Evolutionary conservation across 805 yeast genomes (phyloP).

Genomic region (Brettanomyces nanus): DNA sequence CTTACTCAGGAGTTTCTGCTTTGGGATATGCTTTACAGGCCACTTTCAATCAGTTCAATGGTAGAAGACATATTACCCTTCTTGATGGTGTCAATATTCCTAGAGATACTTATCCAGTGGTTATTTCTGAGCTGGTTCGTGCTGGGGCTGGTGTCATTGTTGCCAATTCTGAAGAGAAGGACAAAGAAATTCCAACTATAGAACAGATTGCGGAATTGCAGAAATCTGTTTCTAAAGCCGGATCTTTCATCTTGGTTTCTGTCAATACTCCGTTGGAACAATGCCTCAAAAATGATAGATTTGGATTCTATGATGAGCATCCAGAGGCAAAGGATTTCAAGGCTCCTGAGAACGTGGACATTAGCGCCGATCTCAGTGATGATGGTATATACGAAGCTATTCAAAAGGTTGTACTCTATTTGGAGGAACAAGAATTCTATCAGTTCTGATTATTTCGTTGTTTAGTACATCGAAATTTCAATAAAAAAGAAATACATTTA

Average conservation of each 20-base stretch:
- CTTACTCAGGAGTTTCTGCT: conserved; percentile 53
- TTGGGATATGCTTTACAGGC: conserved; percentile 81
- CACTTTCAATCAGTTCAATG: conserved; percentile 81
- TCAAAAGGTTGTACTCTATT: conserved; percentile 59
- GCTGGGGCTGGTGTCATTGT: conserved; percentile 91
- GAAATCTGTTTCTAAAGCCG: conserved; percentile 37
- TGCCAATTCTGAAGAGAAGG: conserved; percentile 32
- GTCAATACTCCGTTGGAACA: conserved; percentile 41
- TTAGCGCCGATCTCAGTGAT: conserved; percentile 42
- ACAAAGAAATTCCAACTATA: conserved; percentile 30
- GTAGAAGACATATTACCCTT: conserved; percentile 71
- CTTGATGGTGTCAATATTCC: conserved; percentile 30
- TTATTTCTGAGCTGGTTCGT: conserved; percentile 68
- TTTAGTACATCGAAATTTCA: too few species aligned
- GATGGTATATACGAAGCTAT: conserved; percentile 62
- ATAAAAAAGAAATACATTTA: too few species aligned
- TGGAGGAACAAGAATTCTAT: conserved; percentile 82
- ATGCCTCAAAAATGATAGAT: conserved; percentile 39
- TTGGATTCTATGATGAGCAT: conserved; percentile 39
- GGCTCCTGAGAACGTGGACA: conserved; percentile 45
- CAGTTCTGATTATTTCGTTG: too few species aligned
- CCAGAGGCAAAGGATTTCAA: conserved; percentile 40
- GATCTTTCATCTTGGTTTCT: conserved; percentile 44
- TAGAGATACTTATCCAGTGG: conserved; percentile 42
- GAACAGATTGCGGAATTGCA: conserved; percentile 35